Evolutionary conservation across 495 filamentous ascomycete genomes (phyloP).

Genomic region (Hypomontagnella monticulosa): DNA sequence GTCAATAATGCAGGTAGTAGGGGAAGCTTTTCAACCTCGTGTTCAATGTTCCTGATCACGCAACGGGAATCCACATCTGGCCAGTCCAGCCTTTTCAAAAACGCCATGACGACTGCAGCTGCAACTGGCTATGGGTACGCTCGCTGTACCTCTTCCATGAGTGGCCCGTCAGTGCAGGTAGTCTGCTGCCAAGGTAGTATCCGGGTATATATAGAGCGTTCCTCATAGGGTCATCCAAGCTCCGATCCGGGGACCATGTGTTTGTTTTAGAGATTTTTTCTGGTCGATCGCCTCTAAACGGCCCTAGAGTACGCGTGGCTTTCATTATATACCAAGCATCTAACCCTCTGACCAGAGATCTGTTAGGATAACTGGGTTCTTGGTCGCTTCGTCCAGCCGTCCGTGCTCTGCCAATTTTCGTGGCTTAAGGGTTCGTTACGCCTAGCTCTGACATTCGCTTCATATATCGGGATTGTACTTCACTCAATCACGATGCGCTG

Average conservation of each 20-base stretch:
- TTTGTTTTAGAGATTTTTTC: slow-evolving; percentile 16
- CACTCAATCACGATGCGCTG: slow-evolving; percentile 39
- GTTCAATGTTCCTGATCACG: slow-evolving; percentile 28
- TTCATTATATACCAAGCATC: slow-evolving; percentile 26
- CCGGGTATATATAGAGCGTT: slow-evolving; percentile 46
- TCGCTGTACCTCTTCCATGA: slow-evolving; percentile 23
- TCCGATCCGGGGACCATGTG: slow-evolving; percentile 34
- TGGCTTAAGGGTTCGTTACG: slow-evolving; percentile 13
- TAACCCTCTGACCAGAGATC: slow-evolving; percentile 17
- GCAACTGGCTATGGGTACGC: slow-evolving; percentile 15
- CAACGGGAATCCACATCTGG: slow-evolving; percentile 16
- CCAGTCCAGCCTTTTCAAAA: slow-evolving; percentile 28
- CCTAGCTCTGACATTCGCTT: slow-evolving; percentile 31
- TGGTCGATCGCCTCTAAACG: slow-evolving; percentile 1
- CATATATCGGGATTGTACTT: slow-evolving; percentile 13
- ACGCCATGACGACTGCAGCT: slow-evolving; percentile 23
- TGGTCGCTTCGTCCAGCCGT: neutral
- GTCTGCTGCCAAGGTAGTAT: slow-evolving; percentile 44
- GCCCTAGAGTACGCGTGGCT: slow-evolving; percentile 27
- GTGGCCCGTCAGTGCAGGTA: slow-evolving; percentile 23
- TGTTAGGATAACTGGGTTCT: slow-evolving; percentile 3
- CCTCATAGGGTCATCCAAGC: slow-evolving; percentile 27
- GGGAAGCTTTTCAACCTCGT: slow-evolving; percentile 25
- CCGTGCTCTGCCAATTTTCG: neutral
- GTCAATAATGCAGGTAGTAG: slow-evolving; percentile 20